phyloP scores from a whole-genome alignment of 306 rosid genomes.

The Pachyrhizus erosus region DNA sequence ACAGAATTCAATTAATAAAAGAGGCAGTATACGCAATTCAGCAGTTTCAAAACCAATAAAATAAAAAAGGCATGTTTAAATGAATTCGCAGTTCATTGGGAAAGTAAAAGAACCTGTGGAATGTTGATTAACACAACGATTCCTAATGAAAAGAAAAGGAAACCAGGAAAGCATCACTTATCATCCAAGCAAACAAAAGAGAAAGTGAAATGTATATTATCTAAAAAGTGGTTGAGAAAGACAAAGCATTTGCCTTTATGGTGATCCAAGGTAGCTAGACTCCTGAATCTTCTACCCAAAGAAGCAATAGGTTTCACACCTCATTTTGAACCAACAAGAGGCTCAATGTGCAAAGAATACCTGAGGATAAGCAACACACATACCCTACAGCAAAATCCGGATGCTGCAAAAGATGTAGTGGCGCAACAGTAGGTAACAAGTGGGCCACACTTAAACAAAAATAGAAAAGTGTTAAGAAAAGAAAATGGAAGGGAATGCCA shows the following conservation, averaged over 20 bases:
- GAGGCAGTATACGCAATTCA: conserved; percentile 17
- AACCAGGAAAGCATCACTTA: conserved; percentile 77
- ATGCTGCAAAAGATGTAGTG: conserved; percentile 47
- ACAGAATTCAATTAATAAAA: conserved; percentile 18
- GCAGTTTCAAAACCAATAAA: conserved; percentile 41
- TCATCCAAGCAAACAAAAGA: conserved; percentile 77
- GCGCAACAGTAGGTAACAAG: conserved; percentile 54
- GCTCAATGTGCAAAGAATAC: conserved; percentile 65
- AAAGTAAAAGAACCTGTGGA: conserved; percentile 44
- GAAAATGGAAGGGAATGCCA: conserved; percentile 53
- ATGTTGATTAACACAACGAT: conserved; percentile 41
- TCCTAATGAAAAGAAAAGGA: conserved; percentile 48
- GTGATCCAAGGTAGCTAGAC: conserved; percentile 67
- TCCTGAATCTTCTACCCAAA: conserved; percentile 74
- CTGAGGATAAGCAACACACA: conserved; percentile 46
- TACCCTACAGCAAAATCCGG: conserved; percentile 69
- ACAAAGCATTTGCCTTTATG: conserved; percentile 75
- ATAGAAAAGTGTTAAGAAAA: conserved; percentile 19
- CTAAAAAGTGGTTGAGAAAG: conserved; percentile 47
- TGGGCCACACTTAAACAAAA: conserved; percentile 41
- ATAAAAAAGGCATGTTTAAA: conserved; percentile 32
- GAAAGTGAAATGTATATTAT: conserved; percentile 52
- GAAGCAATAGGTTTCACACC: conserved; percentile 60
- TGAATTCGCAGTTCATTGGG: conserved; percentile 45
- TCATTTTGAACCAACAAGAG: conserved; percentile 54